phyloP scores from a whole-genome alignment of 805 yeast genomes.

The Kazachstania bromeliacearum region DNA sequence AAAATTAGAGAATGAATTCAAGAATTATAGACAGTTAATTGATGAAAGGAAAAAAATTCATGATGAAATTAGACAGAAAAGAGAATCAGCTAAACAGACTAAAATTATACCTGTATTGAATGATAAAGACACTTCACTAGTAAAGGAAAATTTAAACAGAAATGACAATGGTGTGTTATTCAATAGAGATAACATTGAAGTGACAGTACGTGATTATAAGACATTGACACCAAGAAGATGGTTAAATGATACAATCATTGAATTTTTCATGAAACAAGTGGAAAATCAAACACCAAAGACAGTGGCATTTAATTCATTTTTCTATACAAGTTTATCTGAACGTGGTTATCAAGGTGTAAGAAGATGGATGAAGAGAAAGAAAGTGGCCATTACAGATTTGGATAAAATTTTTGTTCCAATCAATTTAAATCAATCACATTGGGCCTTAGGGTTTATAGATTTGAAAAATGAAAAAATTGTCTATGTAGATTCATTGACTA shows the following conservation, averaged over 20 bases:
- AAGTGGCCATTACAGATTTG: constrained; percentile 52
- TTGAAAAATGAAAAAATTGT: constrained; percentile 46
- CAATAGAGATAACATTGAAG: constrained; percentile 42
- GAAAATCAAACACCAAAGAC: constrained; percentile 31
- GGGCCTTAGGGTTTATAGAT: constrained; percentile 83
- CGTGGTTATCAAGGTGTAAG: constrained; percentile 77
- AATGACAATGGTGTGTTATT: constrained; percentile 21
- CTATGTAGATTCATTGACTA: constrained; percentile 67
- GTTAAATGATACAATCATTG: constrained; percentile 89
- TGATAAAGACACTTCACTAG: constrained; percentile 15
- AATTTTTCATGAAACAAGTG: constrained; percentile 50
- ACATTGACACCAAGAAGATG: constrained; percentile 66
- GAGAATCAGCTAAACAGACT: constrained; percentile 9
- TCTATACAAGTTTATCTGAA: constrained; percentile 58
- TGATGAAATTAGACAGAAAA: constrained; percentile 24
- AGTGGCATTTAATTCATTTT: constrained; percentile 81
- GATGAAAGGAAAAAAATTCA: constrained; percentile 35
- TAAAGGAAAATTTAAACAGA: constrained; percentile 24
- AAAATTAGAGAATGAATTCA: constrained; percentile 31
- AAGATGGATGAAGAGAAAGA: constrained; percentile 75
- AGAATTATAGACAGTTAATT: constrained; percentile 36
- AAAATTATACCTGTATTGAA: constrained; percentile 22
- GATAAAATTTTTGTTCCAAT: constrained; percentile 73
- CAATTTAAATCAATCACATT: constrained; percentile 75
- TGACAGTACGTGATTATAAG: constrained; percentile 54